These are phyloP conservation scores for Monosporozyma aerobia DNA, from an alignment of 805 yeast species.

Conservation along the genomic window DNA sequence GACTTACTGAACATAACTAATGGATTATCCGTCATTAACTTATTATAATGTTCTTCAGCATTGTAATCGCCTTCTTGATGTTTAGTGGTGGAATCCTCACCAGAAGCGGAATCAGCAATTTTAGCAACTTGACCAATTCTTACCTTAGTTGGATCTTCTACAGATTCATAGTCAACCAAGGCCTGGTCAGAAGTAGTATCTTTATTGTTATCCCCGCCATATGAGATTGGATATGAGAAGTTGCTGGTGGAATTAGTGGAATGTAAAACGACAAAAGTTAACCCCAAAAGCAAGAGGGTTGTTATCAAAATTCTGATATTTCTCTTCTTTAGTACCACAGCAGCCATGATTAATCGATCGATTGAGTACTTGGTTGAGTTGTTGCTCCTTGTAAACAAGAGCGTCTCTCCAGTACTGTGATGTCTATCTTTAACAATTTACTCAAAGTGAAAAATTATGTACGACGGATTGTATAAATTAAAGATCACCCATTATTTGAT, in stretches of 20 bases:
- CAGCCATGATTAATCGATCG: background rate
- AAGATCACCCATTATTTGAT: background rate
- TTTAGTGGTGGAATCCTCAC: slow-evolving; percentile 2
- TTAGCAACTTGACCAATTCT: background rate
- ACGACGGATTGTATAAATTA: background rate
- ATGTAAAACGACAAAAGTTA: slow-evolving; percentile 23
- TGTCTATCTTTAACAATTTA: background rate
- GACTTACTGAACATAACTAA: slow-evolving; percentile 48
- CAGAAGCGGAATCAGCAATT: slow-evolving; percentile 5
- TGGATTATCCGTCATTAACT: slow-evolving; percentile 53
- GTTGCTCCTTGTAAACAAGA: no score
- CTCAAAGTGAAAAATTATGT: background rate
- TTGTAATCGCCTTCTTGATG: slow-evolving; percentile 31
- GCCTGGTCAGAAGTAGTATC: background rate
- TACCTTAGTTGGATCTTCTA: background rate
- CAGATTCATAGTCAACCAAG: background rate
- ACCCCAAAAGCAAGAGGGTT: slow-evolving; percentile 18
- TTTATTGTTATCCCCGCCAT: background rate
- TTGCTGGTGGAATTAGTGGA: slow-evolving; percentile 13
- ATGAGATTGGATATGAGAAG: background rate
- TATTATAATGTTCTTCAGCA: slow-evolving; percentile 44
- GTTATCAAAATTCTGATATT: slow-evolving; percentile 22
- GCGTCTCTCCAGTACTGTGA: no score
- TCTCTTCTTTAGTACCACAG: slow-evolving; percentile 15
- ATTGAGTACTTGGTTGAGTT: background rate